Percentiles rank a stretch among this genome's conserved stretches.
Evolutionary conservation across 345 rosid species (phyloP).

Genomic region (Aquilaria sinensis): DNA sequence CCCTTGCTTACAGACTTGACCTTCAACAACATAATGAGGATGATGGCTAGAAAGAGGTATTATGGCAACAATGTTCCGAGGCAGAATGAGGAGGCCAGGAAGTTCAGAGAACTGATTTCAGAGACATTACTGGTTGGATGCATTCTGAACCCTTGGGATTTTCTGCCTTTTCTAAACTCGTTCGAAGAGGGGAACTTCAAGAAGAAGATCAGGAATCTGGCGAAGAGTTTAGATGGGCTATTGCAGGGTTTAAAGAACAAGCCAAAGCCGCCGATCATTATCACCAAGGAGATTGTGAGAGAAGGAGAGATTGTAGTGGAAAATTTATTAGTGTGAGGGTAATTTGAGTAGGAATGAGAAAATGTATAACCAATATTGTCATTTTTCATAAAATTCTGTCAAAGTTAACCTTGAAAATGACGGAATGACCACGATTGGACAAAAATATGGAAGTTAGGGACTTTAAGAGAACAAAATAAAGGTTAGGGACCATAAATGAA

Average conservation of each 20-base stretch:
- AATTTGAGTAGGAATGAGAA: too few relatives aligned
- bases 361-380: too few relatives aligned
- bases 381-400: too few relatives aligned
- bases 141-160: constrained; percentile 26
- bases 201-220: constrained; percentile 28
- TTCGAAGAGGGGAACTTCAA: constrained; percentile 16
- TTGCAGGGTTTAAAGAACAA: constrained; percentile 27
- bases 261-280: too few relatives aligned
- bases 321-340: too few relatives aligned
- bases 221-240: constrained; percentile 28
- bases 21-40: constrained; percentile 32
- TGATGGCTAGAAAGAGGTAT: constrained; percentile 39
- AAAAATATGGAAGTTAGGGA: too few relatives aligned
- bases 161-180: constrained; percentile 28
- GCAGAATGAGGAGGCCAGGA: constrained; percentile 21
- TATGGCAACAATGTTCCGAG: constrained; percentile 28
- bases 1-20: constrained; percentile 20
- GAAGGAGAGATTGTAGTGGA: too few relatives aligned
- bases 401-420: too few relatives aligned
- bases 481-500: too few relatives aligned
- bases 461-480: too few relatives aligned
- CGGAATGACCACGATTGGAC: too few relatives aligned
- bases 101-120: constrained; percentile 22
- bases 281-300: too few relatives aligned
- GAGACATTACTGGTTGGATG: constrained; percentile 22